Base-by-base conservation (phyloP, 106 monocot genomes). In the Dioscorea alata region DNA sequence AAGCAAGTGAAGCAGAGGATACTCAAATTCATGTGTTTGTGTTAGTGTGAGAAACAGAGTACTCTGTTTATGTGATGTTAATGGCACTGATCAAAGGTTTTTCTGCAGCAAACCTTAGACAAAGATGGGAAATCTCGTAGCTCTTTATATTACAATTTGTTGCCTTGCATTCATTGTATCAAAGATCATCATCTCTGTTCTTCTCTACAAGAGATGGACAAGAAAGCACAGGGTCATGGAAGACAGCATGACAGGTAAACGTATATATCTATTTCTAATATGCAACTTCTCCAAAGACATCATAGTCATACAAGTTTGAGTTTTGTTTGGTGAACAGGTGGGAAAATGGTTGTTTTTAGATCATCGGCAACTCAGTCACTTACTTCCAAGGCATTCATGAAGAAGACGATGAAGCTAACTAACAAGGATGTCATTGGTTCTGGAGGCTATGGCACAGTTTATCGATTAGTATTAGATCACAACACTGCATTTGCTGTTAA, bases 351-450 rank as follows among this genome's bases (percentile, higher is more conserved):
- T 21, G 63, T 94, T 54, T 89, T 87, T 72, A 67, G 76, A 32
- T 89, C 93, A 2, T 74, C 81, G 2, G 70, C 75, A 18, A 78
- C 82, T 13, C 84, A 76, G 33, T 72, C 76, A 12, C 75, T 94
- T 14, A 80, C 76, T 42, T 50, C 93, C 0, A 84, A 84, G 59
- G 62, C 65, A 8, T 87, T 89, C 61, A 67, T 94, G 75, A 84
- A 78, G 82, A 82, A 73, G 70, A 82, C 79, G 10, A 89, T 74
- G 86, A 84, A 78, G 78, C 49, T 94, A 18, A 87, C 89, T 4
- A 94, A 73, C 89, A 94, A 94, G 71, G 94, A 94, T 33, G 83
- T 94, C 65, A 87, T 94, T 7, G 94, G 94, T 21, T 80, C 82
- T 4, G 94, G 94, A 33, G 94, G 94, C 1, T 81, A 85, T 69